These are phyloP conservation scores for Hypoxylon sp. DNA, from an alignment of 2,329 filamentous ascomycete genomes.

Conservation along the genomic window DNA sequence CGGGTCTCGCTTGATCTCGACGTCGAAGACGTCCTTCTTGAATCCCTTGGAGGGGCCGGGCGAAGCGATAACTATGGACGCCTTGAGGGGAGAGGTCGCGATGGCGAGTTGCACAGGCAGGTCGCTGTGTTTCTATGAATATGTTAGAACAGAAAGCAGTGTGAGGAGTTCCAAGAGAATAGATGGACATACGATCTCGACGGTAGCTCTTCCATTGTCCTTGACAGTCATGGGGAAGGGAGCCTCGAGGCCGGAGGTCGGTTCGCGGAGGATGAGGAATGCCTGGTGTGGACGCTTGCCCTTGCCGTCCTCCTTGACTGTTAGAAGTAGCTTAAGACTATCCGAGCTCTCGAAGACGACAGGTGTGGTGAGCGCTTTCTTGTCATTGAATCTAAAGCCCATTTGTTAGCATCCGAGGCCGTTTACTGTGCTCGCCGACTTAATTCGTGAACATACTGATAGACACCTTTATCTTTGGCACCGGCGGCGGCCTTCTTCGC, in stretches of 20 bases:
- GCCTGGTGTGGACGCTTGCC: constrained; percentile 93
- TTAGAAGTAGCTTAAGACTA: constrained; percentile 85
- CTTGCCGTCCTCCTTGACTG: constrained; percentile 82
- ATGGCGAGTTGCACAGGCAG: constrained; percentile 86
- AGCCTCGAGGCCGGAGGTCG: constrained; percentile 82
- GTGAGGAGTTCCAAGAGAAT: constrained; percentile 27
- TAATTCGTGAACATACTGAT: constrained; percentile 23
- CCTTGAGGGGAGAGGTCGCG: constrained; percentile 77
- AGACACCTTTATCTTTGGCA: constrained; percentile 76
- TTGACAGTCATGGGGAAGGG: constrained; percentile 89
- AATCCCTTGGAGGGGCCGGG: constrained; percentile 82
- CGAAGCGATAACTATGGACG: constrained; percentile 87
- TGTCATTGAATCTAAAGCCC: constrained; percentile 69
- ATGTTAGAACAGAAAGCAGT: constrained; percentile 49
- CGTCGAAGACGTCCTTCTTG: constrained; percentile 78
- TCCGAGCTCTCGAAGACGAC: constrained; percentile 77
- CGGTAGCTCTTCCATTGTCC: constrained; percentile 86
- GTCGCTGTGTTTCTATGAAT: constrained; percentile 83
- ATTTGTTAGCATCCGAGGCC: constrained; percentile 16
- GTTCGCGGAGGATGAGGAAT: constrained; percentile 86
- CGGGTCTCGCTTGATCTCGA: constrained; percentile 76
- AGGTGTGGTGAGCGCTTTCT: constrained; percentile 72
- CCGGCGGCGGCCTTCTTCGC: constrained; percentile 74
- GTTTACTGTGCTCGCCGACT: background rate
- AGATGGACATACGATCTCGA: constrained; percentile 80